Evolutionary conservation across 2,329 filamentous ascomycete genomes (phyloP), one percentile per base, ranked within the genome.

Genomic region (Ophiognomonia clavigignenti-juglandacearum): DNA sequence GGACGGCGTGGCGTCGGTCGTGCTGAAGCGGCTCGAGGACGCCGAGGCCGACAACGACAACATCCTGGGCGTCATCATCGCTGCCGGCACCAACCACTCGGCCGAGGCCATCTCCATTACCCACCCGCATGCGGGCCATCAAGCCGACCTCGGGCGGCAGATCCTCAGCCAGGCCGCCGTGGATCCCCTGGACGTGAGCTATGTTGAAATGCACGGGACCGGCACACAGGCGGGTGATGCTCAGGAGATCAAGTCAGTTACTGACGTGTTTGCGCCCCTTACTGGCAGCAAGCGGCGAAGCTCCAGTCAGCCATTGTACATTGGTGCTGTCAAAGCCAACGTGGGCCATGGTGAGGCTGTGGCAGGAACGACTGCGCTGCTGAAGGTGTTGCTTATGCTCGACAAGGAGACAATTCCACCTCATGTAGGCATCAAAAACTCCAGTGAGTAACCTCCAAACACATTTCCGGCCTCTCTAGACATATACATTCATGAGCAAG

Each of bases 201-300:
- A 92, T 59, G 83, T 95, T 8, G 89, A 95, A 66, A 89, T 93
- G 83, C 88, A 95, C 63, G 89, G 87, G 13, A 95, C 89, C 3
- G 89, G 89, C 26, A 95, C 88, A 0, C 87, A 93, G 63, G 88
- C 86, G 26, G 89, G 87, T 51, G 89, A 95, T 59, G 83, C 81
- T 7, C 85, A 82, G 4, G 90, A 96, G 63, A 91, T 92, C 84
- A 73, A 80, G 1, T 89, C 85, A 0, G 85, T 95, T 40, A 80
- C 82, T 3, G 65, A 71, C 40, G 67, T 73, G 6, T 78, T 73
- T 53, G 73, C n/a, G n/a, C n/a, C 74, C 1, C 73, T 75, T 5
- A 66, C 68, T 1, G 60, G 70, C 22, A 66, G 69, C 16, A 70
- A 74, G 54, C 66, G 72, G 22, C 63, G 72, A 2, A 60, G n/a